Conservation (phyloP, 768 basidiomycete species). For the Suillus tomentosus region DNA sequence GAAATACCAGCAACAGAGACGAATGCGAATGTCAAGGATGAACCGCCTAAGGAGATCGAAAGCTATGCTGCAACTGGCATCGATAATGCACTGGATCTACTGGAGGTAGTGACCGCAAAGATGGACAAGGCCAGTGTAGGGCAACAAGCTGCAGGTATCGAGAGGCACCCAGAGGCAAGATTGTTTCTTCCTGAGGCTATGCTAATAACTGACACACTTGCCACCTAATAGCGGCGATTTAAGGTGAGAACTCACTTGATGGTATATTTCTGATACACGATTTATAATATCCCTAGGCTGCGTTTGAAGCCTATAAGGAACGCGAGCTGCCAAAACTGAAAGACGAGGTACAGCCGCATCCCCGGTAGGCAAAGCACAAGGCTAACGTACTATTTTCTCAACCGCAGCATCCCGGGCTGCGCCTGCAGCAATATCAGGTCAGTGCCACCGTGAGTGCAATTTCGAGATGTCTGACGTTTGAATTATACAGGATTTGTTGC, state of each 20-base stretch:
- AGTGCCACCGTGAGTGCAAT: conserved; percentile 15
- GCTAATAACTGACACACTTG: conserved; percentile 17
- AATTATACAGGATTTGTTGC: conserved; percentile 67
- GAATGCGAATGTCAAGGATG: conserved; percentile 17
- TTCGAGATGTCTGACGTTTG: conserved; percentile 9
- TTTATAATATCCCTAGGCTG: conserved; percentile 49
- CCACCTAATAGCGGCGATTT: conserved; percentile 69
- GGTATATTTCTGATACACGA: neutral
- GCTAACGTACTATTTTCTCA: conserved; percentile 15
- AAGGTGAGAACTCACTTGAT: conserved; percentile 51
- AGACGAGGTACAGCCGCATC: conserved; percentile 59
- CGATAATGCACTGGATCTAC: conserved; percentile 86
- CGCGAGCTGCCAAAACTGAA: conserved; percentile 79
- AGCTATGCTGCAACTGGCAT: conserved; percentile 84
- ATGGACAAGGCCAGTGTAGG: conserved; percentile 92
- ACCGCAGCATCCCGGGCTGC: conserved; percentile 82
- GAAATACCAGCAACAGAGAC: conserved; percentile 11
- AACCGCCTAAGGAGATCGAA: conserved; percentile 50
- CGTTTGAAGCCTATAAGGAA: conserved; percentile 91
- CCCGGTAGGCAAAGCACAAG: conserved; percentile 5
- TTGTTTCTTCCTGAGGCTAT: conserved; percentile 7
- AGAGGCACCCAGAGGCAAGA: conserved; percentile 89
- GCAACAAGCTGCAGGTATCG: conserved; percentile 81
- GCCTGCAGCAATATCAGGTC: conserved; percentile 88
- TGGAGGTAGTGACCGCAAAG: conserved; percentile 89